These are phyloP conservation scores for Aquilaria sinensis DNA, from an alignment of 345 rosid genomes.

Conservation along the genomic window DNA sequence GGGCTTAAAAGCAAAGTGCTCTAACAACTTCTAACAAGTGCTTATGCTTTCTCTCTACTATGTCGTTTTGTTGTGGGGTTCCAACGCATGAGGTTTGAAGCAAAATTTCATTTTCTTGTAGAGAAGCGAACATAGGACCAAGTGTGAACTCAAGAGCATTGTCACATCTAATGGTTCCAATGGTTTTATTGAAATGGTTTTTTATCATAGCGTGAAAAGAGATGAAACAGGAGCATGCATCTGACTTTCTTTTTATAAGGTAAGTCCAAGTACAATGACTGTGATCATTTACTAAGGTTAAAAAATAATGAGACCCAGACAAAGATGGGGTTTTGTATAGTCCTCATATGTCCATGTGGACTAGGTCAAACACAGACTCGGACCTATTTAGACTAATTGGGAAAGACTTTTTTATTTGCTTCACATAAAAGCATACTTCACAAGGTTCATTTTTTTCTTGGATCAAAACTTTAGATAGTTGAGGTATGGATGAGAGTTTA, in stretches of 20 bases:
- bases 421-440: too few species aligned
- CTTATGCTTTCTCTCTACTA: background rate
- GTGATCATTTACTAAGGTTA: background rate
- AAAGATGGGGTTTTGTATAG: too few species aligned
- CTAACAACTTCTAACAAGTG: background rate
- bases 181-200: too few species aligned
- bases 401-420: too few species aligned
- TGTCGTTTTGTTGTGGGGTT: background rate
- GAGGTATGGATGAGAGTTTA: background rate
- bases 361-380: too few species aligned
- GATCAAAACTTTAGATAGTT: background rate
- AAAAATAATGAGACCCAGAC: background rate
- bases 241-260: background rate
- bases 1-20: background rate
- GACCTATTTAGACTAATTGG: too few species aligned
- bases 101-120: background rate
- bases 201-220: background rate
- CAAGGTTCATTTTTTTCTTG: background rate
- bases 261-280: background rate
- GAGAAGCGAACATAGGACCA: too few species aligned
- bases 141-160: too few species aligned
- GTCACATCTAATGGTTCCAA: too few species aligned
- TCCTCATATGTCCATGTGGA: too few species aligned
- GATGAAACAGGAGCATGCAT: background rate
- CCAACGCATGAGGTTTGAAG: background rate